Percentiles rank a stretch among this genome's conserved stretches.
These are phyloP conservation scores for Zygnema cylindricum DNA, from an alignment of 139 green algal genomes.

Conservation along the genomic window DNA sequence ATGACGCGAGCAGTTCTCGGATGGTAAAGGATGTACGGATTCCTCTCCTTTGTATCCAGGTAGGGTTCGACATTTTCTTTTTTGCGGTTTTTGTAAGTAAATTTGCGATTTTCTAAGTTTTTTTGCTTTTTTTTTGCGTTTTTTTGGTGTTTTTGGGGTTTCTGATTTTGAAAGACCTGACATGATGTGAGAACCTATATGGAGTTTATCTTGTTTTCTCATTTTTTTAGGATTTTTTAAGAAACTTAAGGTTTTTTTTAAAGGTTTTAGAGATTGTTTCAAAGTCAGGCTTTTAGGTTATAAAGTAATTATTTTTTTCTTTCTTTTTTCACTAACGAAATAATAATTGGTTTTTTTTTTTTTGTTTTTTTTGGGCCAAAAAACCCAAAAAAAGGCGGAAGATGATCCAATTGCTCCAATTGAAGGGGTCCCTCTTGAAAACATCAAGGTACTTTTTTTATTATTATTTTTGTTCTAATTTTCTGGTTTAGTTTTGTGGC, in stretches of 20 bases:
- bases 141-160: background rate
- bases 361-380: background rate
- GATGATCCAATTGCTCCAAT: conserved; percentile 65
- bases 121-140: background rate
- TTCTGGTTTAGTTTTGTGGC: no score
- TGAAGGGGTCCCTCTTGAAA: conserved; percentile 53
- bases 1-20: conserved; percentile 39
- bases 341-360: background rate
- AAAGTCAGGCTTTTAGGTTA: no score
- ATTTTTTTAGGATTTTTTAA: background rate
- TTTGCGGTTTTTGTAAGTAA: background rate
- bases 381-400: conserved; percentile 35
- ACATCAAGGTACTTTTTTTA: conserved; percentile 38
- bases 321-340: no score
- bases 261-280: no score
- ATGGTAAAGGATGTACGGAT: conserved; percentile 56
- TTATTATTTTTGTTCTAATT: background rate
- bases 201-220: background rate
- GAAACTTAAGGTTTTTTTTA: background rate
- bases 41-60: conserved; percentile 61
- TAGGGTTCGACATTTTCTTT: background rate
- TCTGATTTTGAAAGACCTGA: background rate
- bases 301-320: no score
- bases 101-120: background rate
- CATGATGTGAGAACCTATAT: background rate